Base-by-base conservation (phyloP, 2,329 filamentous ascomycete species). In the Conoideocrella luteorostrata region DNA sequence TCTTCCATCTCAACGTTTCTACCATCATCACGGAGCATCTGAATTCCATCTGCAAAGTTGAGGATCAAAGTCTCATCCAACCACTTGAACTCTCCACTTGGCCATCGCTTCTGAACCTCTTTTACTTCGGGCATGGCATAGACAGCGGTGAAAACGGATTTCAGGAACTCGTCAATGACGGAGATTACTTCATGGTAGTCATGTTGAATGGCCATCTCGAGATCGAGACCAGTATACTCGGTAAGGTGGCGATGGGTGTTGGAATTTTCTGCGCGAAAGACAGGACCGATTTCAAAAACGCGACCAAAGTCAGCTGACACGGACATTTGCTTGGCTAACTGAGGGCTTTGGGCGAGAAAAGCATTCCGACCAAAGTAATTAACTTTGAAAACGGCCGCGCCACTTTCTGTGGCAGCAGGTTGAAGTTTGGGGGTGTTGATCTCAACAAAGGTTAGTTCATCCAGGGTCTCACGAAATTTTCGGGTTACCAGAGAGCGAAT, bases 201-300 rank as follows among this genome's bases (percentile, higher is more conserved):
- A 54, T 86, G 80, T 39, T 89, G 84, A 50, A 96, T 88, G 3
- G 83, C 77, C 91, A 96, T 96, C 60, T 96, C 90, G 15, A 96
- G 65, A 73, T 96, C 90, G 23, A 96, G 72, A 44, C 90, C 90
- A 4, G 89, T 96, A 61, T 94, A 96, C 62, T 96, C 90, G 0
- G 90, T 95, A 72, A 96, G 72, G 62, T 96, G 90, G 29, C 90
- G 82, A 58, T 95, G 90, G 0, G 90, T 96, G 64, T 96, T 96
- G 59, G 87, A 94, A 69, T 96, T 94, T 62, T 96, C 90, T 1
- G 90, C 90, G 53, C 90, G 82, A 74, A 96, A 96, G 6, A 96
- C 89, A 5, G 54, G 61, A 46, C 68, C 60, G 44, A 72, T 60
- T 53, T 96, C 90, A 57, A 91, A 96, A 6, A 96, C 90, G 40